Percentiles rank a stretch among this genome's conserved stretches.
Evolutionary conservation across 257 asterid genomes (phyloP).

Genomic region (Handroanthus guayacan): DNA sequence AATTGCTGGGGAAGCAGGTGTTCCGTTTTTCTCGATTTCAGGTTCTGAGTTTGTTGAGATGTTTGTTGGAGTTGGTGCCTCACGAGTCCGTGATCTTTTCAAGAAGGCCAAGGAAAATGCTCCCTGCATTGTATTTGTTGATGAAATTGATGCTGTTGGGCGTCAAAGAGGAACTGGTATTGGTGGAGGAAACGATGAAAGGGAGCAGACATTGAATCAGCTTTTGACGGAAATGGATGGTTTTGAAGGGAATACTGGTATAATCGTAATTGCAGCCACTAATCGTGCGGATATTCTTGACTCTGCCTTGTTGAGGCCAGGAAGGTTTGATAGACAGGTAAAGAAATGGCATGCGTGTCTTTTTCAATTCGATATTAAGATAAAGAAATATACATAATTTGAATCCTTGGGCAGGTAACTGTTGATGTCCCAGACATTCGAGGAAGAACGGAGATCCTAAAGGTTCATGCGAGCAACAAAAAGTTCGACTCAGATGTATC

Average conservation of each 20-base stretch:
- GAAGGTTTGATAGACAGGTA: conserved; percentile 99
- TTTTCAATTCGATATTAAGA: background rate
- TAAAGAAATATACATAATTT: conserved; percentile 22
- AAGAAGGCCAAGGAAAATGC: conserved; percentile 99
- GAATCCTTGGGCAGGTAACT: conserved; percentile 58
- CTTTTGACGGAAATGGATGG: conserved; percentile 99
- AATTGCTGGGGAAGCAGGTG: conserved; percentile 99
- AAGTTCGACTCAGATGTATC: conserved; percentile 87
- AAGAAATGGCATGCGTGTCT: background rate
- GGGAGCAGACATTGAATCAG: conserved; percentile 97
- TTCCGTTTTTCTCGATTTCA: conserved; percentile 94
- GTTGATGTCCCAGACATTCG: conserved; percentile 97
- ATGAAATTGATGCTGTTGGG: conserved; percentile 99
- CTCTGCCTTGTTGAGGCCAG: conserved; percentile 93
- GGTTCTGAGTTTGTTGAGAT: conserved; percentile 99
- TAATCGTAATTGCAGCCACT: conserved; percentile 95
- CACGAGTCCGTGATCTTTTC: conserved; percentile 96
- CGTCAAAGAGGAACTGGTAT: conserved; percentile 99
- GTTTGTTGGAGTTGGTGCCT: conserved; percentile 99
- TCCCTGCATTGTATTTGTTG: conserved; percentile 96
- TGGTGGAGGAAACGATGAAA: conserved; percentile 98
- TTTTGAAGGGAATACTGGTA: conserved; percentile 96
- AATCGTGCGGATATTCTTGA: conserved; percentile 98
- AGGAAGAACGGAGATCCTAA: conserved; percentile 95
- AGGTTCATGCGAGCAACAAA: conserved; percentile 90